Evolutionary conservation across 768 basidiomycete genomes (phyloP), one percentile per base, ranked within the genome.

Genomic region (Lanmaoa rubissima): DNA sequence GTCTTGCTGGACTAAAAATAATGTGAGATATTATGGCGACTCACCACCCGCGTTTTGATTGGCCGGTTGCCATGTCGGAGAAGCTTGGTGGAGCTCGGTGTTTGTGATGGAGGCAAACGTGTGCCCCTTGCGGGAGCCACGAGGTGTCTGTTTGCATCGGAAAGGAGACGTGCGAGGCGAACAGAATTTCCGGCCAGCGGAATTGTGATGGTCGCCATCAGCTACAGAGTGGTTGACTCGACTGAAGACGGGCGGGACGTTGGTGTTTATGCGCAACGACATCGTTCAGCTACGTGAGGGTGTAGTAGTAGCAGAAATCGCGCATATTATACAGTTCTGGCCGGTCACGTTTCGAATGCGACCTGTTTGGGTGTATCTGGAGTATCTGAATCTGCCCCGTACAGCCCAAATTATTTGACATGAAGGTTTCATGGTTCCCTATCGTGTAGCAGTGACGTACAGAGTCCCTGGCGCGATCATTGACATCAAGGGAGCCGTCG

Each of bases 51-150:
- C n/a, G 35, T 51, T 60, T 43, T 63, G 62, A 73, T 73, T 69
- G 64, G 68, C 44, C 57, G 26, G 41, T 26, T 49, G 57, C 56
- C 62, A 54, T 40, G 59, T 52, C 62, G 58, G 64, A 63, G 65
- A 69, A 65, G 61, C 42, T 43, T 46, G 46, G 64, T 71, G 68
- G 62, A 68, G 64, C 58, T 56, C 70, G 65, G 70, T 54, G 53
- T 72, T 73, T 65, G 72, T 72, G 62, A 72, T 61, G 56, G 58
- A 49, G 6, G 60, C 54, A 64, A 70, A 66, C 64, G 68, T 73
- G 68, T 72, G 51, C 1, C 55, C 70, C 72, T 72, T 68, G 68
- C 70, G 61, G 54, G 54, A 50, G 38, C 64, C 66, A 65, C 63
- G 66, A 67, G 70, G 70, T 24, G 54, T 51, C 44, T 51, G 62